Evolutionary conservation across 2,329 filamentous ascomycete species (phyloP).

Genomic region (Cladosporium colombiae): DNA sequence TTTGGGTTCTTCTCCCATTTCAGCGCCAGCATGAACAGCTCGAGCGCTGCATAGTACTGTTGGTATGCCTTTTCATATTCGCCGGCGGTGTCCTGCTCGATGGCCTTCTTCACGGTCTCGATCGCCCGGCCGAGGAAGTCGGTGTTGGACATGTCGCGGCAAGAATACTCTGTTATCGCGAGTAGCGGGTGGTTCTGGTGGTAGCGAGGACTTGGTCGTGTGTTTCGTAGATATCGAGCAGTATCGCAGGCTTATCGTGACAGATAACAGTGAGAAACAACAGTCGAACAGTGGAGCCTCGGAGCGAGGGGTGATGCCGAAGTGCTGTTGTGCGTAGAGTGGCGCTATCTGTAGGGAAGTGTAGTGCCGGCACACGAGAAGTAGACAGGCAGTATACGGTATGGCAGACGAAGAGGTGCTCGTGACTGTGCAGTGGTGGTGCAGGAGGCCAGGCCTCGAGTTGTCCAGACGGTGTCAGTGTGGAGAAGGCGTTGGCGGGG

Average conservation of each 20-base stretch:
- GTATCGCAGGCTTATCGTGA: background rate
- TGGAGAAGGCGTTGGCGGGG: slow-evolving; percentile 16
- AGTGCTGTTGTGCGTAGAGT: background rate
- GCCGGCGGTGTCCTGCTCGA: slow-evolving; percentile 90
- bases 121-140: slow-evolving; percentile 97
- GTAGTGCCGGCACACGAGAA: background rate
- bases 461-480: background rate
- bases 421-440: background rate
- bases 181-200: background rate
- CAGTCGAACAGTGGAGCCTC: background rate
- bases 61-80: slow-evolving; percentile 98
- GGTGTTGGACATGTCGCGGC: slow-evolving; percentile 76
- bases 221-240: background rate
- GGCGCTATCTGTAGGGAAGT: background rate
- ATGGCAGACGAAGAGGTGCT: background rate
- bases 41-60: slow-evolving; percentile 90
- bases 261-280: slow-evolving; percentile 1
- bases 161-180: background rate
- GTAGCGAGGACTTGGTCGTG: background rate
- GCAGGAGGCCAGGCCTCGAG: background rate
- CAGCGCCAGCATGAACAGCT: slow-evolving; percentile 96
- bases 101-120: slow-evolving; percentile 94
- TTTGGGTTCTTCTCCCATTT: slow-evolving; percentile 99
- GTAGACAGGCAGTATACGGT: background rate
- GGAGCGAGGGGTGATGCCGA: background rate